Base-by-base conservation (phyloP, 192 early-diverging fungal genomes). In the Backusella sp. region DNA sequence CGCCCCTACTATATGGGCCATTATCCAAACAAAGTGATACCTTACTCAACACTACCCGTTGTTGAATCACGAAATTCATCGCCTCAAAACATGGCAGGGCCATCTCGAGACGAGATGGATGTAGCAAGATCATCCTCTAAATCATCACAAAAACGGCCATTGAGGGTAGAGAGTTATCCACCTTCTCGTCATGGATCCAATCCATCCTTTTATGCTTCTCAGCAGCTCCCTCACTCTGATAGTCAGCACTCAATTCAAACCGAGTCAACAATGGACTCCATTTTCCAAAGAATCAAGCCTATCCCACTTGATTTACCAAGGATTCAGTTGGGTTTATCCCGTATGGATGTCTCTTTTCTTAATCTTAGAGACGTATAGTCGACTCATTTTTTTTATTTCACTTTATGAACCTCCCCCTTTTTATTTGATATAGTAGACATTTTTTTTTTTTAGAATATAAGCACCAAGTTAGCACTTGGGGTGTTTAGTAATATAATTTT, bases 321-420 rank as follows among this genome's bases (percentile, higher is more conserved):
- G 35, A 71, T 71, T 49, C 70, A 71, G 42, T 19, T 71, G 42
- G 70, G 70, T 26, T 46, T 71, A 42, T 71, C 70, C 39, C 70
- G 17, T 30, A 71, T 71, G 70, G 70, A 71, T 49, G 39, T 30
- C 14, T 71, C 70, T 49, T 71, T 71, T 71, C 34, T 69, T 35
- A 23, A 69, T 37, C 1, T 17, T n/a, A 69, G 56, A 62, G 56
- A 62, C 56, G 56, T 28, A 62, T 62, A 62, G 56, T 28, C 56
- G 56, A 62, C 56, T 26, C 19, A 28, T 62, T 62, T 62, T 62
- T 62, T 62, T 26, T 26, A 14, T 62, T 62, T 26, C 11, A 23
- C 12, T 62, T 62, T 62, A 62, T 62, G 56, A 62, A 7, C n/a
- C 7, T 9, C n/a, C 7, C 21, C n/a, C 21, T 7, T 3, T 32